A percentile compares a stretch with the other conserved stretches of the same genome.
Conservation (phyloP, 2,329 filamentous ascomycete species). For the Teratosphaeriaceae sp. region DNA sequence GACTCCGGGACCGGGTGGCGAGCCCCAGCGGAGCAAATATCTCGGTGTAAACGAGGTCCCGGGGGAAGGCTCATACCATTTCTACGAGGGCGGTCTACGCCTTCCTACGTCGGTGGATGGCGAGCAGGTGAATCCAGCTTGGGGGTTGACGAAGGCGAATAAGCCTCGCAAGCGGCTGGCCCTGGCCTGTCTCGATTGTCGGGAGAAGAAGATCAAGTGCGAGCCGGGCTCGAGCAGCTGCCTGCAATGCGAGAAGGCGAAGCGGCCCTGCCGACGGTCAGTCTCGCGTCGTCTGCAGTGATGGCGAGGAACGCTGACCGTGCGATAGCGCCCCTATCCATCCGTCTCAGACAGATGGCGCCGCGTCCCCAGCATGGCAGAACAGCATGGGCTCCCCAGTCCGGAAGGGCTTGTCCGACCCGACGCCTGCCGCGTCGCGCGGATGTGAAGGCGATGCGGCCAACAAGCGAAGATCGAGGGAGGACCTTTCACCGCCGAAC, state of each 20-base stretch:
- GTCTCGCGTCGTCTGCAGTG: conserved; percentile 1
- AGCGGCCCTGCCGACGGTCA: conserved; percentile 75
- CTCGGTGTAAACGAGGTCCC: conserved; percentile 25
- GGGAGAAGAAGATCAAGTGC: conserved; percentile 97
- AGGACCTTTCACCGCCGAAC: conserved; percentile 17
- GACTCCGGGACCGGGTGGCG: conserved; percentile 14
- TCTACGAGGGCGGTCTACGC: conserved; percentile 28
- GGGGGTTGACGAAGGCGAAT: conserved; percentile 90
- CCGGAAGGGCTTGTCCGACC: conserved; percentile 14
- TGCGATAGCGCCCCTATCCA: conserved; percentile 20
- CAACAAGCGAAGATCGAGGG: conserved; percentile 22
- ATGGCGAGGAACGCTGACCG: conserved; percentile 12
- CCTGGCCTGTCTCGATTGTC: conserved; percentile 86
- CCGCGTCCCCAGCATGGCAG: conserved; percentile 16
- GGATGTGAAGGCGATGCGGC: conserved; percentile 17
- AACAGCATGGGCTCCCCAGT: conserved; percentile 18
- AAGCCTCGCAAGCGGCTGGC: conserved; percentile 87
- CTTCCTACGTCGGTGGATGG: conserved; percentile 59
- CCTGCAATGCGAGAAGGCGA: conserved; percentile 87
- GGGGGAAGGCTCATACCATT: conserved; percentile 25
- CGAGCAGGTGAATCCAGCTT: conserved; percentile 79
- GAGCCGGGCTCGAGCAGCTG: conserved; percentile 84
- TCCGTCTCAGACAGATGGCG: conserved; percentile 18
- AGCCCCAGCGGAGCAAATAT: conserved; percentile 26
- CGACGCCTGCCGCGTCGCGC: conserved; percentile 9